phyloP scores from a whole-genome alignment of 768 basidiomycete genomes.

The Boletus tomentosulus region DNA sequence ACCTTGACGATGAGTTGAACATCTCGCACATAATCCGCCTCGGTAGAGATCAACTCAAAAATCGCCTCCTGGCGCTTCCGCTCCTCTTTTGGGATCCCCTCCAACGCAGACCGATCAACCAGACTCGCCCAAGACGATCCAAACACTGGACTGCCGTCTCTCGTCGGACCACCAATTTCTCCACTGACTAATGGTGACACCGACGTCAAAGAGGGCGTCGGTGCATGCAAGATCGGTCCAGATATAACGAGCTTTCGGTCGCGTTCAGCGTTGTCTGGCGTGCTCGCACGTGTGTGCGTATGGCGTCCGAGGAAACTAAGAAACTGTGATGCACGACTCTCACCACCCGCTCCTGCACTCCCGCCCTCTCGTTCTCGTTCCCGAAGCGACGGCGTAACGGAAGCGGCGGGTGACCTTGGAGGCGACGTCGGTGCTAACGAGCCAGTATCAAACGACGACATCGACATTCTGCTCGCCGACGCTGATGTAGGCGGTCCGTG shows the following conservation, averaged over 20 bases:
- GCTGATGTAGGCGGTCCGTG: constrained; percentile 3
- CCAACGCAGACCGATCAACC: constrained; percentile 78
- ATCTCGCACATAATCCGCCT: constrained; percentile 85
- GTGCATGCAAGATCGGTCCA: constrained; percentile 51
- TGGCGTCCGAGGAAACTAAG: constrained; percentile 59
- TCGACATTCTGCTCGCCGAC: constrained; percentile 48
- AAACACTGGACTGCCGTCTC: constrained; percentile 58
- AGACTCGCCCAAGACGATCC: constrained; percentile 87
- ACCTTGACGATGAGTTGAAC: constrained; percentile 91
- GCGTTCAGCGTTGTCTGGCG: constrained; percentile 43
- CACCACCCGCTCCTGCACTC: constrained; percentile 14
- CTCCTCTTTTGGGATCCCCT: constrained; percentile 73
- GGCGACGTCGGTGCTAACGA: constrained; percentile 34
- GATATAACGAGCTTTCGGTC: constrained; percentile 58
- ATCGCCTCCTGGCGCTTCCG: constrained; percentile 91
- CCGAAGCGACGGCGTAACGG: constrained; percentile 28
- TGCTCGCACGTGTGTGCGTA: constrained; percentile 34
- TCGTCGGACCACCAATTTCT: constrained; percentile 23
- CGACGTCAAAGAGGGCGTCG: constrained; percentile 16
- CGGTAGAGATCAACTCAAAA: constrained; percentile 92
- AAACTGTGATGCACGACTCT: constrained; percentile 44
- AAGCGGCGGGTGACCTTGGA: constrained; percentile 36
- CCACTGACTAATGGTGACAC: background rate
- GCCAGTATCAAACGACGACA: constrained; percentile 53
- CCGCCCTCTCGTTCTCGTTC: constrained; percentile 20